Conservation (phyloP, 345 rosid species). For the Ceriops tagal region DNA sequence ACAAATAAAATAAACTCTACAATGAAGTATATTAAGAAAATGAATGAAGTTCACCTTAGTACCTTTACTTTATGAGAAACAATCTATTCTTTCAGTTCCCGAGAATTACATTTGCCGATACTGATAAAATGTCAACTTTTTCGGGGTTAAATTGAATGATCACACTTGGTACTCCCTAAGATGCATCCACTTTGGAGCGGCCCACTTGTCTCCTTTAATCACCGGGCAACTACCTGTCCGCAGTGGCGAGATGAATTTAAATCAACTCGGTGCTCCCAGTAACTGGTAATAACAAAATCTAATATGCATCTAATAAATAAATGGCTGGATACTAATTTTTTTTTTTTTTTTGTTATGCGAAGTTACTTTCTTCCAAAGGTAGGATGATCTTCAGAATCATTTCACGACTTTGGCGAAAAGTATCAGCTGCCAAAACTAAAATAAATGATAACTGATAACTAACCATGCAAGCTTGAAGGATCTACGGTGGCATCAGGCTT, state of each 20-base stretch:
- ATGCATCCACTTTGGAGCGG: conserved; percentile 94
- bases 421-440: conserved; percentile 1
- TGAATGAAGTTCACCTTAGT: too few species aligned
- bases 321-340: background rate
- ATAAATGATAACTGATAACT: conserved; percentile 16
- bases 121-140: background rate
- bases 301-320: background rate
- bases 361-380: too few species aligned
- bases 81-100: too few species aligned
- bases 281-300: background rate
- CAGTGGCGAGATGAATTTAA: background rate
- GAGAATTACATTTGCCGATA: too few species aligned
- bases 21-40: too few species aligned
- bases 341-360: too few species aligned
- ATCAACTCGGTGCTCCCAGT: too few species aligned
- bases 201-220: conserved; percentile 90
- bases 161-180: conserved; percentile 52
- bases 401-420: background rate
- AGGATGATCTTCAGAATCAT: too few species aligned
- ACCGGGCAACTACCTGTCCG: conserved; percentile 81
- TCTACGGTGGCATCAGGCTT: conserved; percentile 83
- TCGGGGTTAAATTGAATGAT: conserved; percentile 9
- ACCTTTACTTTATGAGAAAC: too few species aligned
- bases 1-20: too few species aligned
- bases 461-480: conserved; percentile 87